Percentiles rank a stretch among this genome's conserved stretches.
Evolutionary conservation across 257 asterid species (phyloP).

Genomic region (Jasminum sambac): DNA sequence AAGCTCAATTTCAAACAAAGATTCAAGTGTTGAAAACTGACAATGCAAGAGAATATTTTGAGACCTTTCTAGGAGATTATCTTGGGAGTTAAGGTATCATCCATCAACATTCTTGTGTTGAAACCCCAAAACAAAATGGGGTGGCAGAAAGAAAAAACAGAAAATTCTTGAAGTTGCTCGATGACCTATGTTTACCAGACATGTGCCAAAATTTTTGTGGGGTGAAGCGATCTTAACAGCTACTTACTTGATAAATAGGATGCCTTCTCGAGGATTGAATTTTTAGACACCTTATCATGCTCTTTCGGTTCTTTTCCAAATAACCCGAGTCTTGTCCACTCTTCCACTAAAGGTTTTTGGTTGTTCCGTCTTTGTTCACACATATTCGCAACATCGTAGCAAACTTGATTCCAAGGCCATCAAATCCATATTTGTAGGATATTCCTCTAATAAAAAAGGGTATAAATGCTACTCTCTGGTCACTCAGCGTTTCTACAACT

Average conservation of each 20-base stretch:
- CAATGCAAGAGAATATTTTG: too few relatives aligned
- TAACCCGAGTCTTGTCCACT: not conserved
- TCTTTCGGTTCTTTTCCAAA: not conserved
- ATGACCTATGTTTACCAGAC: conserved; percentile 4
- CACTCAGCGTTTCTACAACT: not conserved
- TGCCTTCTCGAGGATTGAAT: not conserved
- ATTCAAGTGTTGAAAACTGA: too few relatives aligned
- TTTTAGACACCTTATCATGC: not conserved
- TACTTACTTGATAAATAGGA: not conserved
- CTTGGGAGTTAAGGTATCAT: too few relatives aligned
- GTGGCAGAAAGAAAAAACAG: too few relatives aligned
- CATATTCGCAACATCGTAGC: not conserved
- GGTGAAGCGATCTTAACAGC: not conserved
- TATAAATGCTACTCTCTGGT: conserved; percentile 22
- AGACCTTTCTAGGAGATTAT: too few relatives aligned
- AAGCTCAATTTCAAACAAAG: too few relatives aligned
- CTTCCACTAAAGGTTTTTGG: not conserved
- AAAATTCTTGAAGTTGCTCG: conserved; percentile 22
- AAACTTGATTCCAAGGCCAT: conserved; percentile 8
- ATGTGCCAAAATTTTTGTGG: not conserved
- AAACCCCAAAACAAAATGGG: too few relatives aligned
- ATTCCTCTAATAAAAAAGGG: conserved; percentile 12
- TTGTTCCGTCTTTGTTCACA: not conserved
- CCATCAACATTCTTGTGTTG: too few relatives aligned
- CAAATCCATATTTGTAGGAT: conserved; percentile 6